These are phyloP conservation scores for Fraxinus americana DNA, from an alignment of 257 asterid genomes.

Conservation along the genomic window DNA sequence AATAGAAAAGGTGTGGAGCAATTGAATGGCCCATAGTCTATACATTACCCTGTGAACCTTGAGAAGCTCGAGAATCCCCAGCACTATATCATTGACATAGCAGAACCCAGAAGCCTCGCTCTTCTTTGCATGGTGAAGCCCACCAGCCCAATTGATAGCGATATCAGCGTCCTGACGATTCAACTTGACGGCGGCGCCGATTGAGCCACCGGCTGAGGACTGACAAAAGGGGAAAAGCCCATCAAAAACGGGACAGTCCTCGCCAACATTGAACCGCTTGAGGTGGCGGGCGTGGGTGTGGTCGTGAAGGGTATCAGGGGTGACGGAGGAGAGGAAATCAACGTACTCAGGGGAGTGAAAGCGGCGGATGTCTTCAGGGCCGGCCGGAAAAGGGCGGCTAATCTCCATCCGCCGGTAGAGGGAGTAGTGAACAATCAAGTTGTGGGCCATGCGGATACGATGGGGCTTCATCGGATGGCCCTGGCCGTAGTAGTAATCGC, in stretches of 20 bases:
- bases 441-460: conserved; percentile 40
- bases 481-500: conserved; percentile 39
- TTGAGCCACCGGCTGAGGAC: conserved; percentile 36
- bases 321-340: conserved; percentile 32
- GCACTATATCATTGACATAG: conserved; percentile 34
- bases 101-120: conserved; percentile 39
- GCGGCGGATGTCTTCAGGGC: conserved; percentile 28
- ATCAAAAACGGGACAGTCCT: conserved; percentile 37
- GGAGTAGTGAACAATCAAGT: conserved; percentile 33
- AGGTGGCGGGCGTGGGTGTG: conserved; percentile 37
- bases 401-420: conserved; percentile 39
- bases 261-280: conserved; percentile 35
- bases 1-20: neutral
- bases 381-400: conserved; percentile 36
- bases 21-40: neutral
- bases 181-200: conserved; percentile 37
- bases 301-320: conserved; percentile 35
- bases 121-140: conserved; percentile 37
- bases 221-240: conserved; percentile 35
- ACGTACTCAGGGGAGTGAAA: conserved; percentile 37
- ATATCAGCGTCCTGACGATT: conserved; percentile 33
- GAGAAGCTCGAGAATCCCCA: conserved; percentile 37
- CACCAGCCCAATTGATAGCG: conserved; percentile 38
- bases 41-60: conserved; percentile 33
- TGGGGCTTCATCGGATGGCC: conserved; percentile 40